A percentile compares a stretch with the other conserved stretches of the same genome.
phyloP scores from a whole-genome alignment of 345 rosid species.

The Excoecaria cochinchinensis region DNA sequence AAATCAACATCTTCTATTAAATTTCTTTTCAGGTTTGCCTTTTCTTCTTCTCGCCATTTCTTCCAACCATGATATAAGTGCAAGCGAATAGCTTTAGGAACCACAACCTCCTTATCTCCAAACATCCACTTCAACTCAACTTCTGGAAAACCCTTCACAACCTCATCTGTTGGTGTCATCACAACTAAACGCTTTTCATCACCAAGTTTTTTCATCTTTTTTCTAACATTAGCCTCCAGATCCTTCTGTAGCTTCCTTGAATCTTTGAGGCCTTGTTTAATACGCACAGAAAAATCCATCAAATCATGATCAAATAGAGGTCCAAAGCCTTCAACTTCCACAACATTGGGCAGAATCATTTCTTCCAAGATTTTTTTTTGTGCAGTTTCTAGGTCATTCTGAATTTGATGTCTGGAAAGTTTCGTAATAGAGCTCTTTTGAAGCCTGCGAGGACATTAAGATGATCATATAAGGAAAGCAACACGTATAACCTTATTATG shows the following conservation, averaged over 20 bases:
- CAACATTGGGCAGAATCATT: constrained; percentile 62
- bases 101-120: constrained; percentile 80
- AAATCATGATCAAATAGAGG: constrained; percentile 57
- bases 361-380: constrained; percentile 75
- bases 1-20: constrained; percentile 76
- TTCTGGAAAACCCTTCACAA: constrained; percentile 86
- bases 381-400: constrained; percentile 63
- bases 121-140: constrained; percentile 92
- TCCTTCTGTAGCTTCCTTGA: constrained; percentile 73
- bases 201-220: constrained; percentile 69
- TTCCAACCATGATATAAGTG: constrained; percentile 93
- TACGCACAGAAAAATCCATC: constrained; percentile 55
- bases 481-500: background rate
- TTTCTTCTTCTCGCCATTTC: constrained; percentile 89
- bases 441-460: constrained; percentile 45
- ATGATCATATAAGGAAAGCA: constrained; percentile 16
- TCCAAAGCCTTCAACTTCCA: constrained; percentile 69
- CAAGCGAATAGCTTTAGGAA: constrained; percentile 73
- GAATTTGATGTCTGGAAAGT: constrained; percentile 67
- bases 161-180: constrained; percentile 70
- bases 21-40: constrained; percentile 68
- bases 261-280: constrained; percentile 61
- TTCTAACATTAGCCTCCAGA: constrained; percentile 61
- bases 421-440: constrained; percentile 43
- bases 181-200: constrained; percentile 65